These are phyloP conservation scores for Taxillus chinensis DNA, from an alignment of 164 flowering plant species.

Conservation along the genomic window DNA sequence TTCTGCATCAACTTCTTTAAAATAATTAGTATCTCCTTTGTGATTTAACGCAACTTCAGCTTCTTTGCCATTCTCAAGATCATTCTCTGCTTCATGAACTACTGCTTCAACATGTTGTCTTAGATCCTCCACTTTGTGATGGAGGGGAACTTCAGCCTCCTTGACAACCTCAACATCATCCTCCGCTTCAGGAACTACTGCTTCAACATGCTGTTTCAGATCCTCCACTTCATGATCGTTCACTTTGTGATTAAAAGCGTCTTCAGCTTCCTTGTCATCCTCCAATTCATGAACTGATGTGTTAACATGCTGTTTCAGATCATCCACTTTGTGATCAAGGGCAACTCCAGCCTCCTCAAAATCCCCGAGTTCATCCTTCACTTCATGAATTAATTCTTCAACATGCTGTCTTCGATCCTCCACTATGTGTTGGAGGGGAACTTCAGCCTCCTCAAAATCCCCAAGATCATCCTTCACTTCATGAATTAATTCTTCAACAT, in stretches of 20 bases:
- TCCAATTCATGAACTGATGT: constrained; percentile 6
- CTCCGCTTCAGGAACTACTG: constrained; percentile 5
- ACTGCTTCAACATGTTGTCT: constrained; percentile 8
- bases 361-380: neutral
- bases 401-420: neutral
- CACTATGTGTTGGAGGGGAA: no score
- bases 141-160: constrained; percentile 2
- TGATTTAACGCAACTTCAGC: constrained; percentile 7
- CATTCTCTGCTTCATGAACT: constrained; percentile 6
- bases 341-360: constrained; percentile 2
- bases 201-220: constrained; percentile 8
- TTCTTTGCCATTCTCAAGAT: constrained; percentile 2
- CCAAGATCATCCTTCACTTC: constrained; percentile 2
- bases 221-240: neutral
- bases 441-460: constrained; percentile 3
- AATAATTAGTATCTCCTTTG: constrained; percentile 7
- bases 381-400: constrained; percentile 9
- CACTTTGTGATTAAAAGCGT: constrained; percentile 6
- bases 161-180: neutral
- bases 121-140: neutral
- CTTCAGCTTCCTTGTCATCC: constrained; percentile 3
- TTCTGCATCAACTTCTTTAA: constrained; percentile 8
- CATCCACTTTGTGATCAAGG: constrained; percentile 7
- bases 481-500: constrained; percentile 8
- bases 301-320: constrained; percentile 4